phyloP scores from a whole-genome alignment of 169 alveolate species.

The Cystoisospora suis region DNA sequence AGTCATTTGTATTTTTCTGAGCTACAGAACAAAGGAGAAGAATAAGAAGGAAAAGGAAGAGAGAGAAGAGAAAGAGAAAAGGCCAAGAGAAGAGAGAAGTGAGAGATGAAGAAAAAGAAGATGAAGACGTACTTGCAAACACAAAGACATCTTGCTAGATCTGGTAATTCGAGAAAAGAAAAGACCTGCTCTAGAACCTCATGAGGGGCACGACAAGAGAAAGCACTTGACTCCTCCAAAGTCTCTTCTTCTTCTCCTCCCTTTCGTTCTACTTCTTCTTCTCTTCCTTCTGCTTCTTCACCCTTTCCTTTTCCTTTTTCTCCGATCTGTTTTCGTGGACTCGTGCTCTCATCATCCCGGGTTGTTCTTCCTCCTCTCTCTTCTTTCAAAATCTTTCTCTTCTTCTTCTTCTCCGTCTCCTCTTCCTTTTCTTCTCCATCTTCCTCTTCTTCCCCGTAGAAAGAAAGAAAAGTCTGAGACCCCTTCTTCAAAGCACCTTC shows the following conservation, averaged over 20 bases:
- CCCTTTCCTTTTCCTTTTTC: background rate
- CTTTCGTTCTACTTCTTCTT: background rate
- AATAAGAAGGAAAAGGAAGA: no score
- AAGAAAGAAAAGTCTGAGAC: background rate
- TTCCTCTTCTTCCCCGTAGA: background rate
- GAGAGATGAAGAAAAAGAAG: no score
- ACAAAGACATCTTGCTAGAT: conserved; percentile 9
- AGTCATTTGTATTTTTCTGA: no score
- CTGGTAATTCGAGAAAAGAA: background rate
- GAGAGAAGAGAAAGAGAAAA: no score
- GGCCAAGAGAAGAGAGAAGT: no score
- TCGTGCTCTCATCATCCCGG: background rate
- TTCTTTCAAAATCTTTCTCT: background rate
- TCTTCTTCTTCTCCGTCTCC: background rate
- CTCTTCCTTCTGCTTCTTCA: background rate
- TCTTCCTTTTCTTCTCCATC: background rate
- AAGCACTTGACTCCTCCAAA: background rate
- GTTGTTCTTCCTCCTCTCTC: background rate
- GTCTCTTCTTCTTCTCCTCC: background rate
- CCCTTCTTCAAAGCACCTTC: background rate
- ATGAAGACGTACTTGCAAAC: conserved; percentile 10
- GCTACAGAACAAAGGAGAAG: no score
- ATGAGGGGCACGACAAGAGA: background rate
- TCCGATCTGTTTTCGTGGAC: background rate
- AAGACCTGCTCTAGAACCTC: conserved; percentile 1